Base-by-base conservation (phyloP, 140 eudicot genomes). In the Oenanthe javanica region DNA sequence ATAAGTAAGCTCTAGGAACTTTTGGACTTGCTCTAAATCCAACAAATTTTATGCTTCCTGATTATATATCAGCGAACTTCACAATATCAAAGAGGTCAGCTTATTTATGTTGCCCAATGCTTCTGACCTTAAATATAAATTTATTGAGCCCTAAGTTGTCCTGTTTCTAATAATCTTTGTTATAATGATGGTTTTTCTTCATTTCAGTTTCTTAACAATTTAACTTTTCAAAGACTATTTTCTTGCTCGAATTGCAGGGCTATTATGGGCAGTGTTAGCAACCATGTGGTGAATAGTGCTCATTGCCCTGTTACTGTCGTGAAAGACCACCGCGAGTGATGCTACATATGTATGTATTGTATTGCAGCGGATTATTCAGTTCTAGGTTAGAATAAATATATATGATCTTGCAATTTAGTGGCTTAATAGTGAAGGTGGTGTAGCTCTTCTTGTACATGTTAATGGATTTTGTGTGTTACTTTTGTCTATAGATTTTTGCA, bases 221-320 rank as follows among this genome's bases (percentile, higher is more conserved):
- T 12, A 63, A 2, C 71, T 23, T 18, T 18, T 55, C 40, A 64
- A 23, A 43, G 10, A 70, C 40, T 4, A 31, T n/a, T n/a, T 0
- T 36, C 5, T 40, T 40, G 4, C 5, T 40, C 0, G 23, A 71
- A 71, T 47, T 81, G 83, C 92, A 92, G 96, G 96, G 96, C 86
- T 18, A 77, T 94, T 31, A 85, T 94, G 90, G 98, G 98, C 14
- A 92, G 98, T 48, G 98, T 94, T 36, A 94, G 97, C 90, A 94
- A 91, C 81, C 84, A 86, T 54, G 97, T 90, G 47, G 96, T 94
- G 87, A 90, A 86, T 77, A 82, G 85, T 54, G 92, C 92, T 55
- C 3, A 91, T 9, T 90, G 97, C 73, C 97, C 98, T 0, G 98
- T 94, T 4, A 94, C 98, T 7, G 94, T 93, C 4, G 97, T 93